These are phyloP conservation scores for Pelomyxa schiedti DNA, from an alignment of 78 protist genomes.

Conservation along the genomic window DNA sequence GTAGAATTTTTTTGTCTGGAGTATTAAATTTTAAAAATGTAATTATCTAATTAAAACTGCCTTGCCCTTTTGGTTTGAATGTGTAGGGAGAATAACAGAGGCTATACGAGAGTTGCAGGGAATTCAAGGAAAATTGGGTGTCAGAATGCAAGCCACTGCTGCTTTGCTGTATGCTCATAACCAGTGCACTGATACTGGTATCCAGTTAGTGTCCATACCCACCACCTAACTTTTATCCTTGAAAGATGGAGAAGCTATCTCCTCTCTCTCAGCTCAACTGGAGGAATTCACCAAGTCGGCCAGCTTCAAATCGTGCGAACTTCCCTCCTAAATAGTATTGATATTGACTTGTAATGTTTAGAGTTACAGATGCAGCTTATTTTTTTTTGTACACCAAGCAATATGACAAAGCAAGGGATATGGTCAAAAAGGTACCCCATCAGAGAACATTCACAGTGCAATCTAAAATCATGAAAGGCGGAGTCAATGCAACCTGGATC, in stretches of 20 bases:
- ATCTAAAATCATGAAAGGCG: neutral
- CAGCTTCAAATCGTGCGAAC: too few relatives aligned
- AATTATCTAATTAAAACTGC: too few relatives aligned
- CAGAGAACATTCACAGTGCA: neutral
- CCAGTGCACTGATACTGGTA: neutral
- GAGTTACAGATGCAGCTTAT: neutral
- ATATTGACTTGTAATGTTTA: neutral
- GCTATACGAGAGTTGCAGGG: slow-evolving; percentile 1
- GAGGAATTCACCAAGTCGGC: neutral
- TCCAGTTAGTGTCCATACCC: neutral
- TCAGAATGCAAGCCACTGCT: neutral
- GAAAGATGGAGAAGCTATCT: slow-evolving; percentile 1
- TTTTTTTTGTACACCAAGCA: slow-evolving; percentile 1
- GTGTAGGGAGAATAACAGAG: neutral
- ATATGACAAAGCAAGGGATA: neutral
- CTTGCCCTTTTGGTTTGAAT: too few relatives aligned
- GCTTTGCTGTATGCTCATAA: neutral
- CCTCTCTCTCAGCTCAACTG: neutral
- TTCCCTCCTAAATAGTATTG: too few relatives aligned
- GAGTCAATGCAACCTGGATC: neutral
- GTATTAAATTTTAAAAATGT: too few relatives aligned
- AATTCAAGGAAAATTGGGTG: neutral
- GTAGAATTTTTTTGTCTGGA: too few relatives aligned
- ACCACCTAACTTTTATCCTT: neutral
- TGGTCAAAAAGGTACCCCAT: neutral